Conservation (phyloP, 495 filamentous ascomycete species). For the Venustampulla echinocandica region DNA sequence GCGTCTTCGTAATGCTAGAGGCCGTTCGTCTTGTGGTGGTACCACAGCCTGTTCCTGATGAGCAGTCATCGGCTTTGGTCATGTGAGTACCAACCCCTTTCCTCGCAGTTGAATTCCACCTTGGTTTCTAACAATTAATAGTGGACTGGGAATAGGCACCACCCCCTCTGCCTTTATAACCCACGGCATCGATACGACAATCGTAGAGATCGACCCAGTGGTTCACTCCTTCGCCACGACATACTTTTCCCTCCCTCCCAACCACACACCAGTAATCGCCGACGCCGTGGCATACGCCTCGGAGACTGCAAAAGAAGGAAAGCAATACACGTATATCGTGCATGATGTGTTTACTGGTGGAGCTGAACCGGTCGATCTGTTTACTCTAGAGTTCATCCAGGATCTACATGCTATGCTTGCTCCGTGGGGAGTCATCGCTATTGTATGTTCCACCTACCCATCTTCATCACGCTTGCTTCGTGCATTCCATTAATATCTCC, state of each 20-base stretch:
- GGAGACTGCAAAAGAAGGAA: conserved; percentile 30
- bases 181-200: conserved; percentile 84
- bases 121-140: conserved; percentile 26
- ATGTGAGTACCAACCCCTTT: conserved; percentile 46
- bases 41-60: conserved; percentile 44
- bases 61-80: conserved; percentile 70
- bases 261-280: conserved; percentile 72
- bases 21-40: conserved; percentile 72
- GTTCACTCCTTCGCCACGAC: conserved; percentile 72
- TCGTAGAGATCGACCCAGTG: conserved; percentile 87
- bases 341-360: conserved; percentile 99
- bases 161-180: conserved; percentile 76
- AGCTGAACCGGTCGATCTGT: conserved; percentile 78
- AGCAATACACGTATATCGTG: conserved; percentile 80
- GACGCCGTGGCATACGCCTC: conserved; percentile 73
- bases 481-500: no score
- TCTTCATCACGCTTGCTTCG: no score
- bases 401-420: conserved; percentile 61
- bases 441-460: conserved; percentile 46
- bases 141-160: conserved; percentile 87
- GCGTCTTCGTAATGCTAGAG: conserved; percentile 87
- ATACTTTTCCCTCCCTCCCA: conserved; percentile 71
- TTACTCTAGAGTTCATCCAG: conserved; percentile 74
- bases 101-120: no score
- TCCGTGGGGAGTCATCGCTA: conserved; percentile 75